Evolutionary conservation across 2,329 filamentous ascomycete genomes (phyloP).

Genomic region (Lasiodiplodia sp.): DNA sequence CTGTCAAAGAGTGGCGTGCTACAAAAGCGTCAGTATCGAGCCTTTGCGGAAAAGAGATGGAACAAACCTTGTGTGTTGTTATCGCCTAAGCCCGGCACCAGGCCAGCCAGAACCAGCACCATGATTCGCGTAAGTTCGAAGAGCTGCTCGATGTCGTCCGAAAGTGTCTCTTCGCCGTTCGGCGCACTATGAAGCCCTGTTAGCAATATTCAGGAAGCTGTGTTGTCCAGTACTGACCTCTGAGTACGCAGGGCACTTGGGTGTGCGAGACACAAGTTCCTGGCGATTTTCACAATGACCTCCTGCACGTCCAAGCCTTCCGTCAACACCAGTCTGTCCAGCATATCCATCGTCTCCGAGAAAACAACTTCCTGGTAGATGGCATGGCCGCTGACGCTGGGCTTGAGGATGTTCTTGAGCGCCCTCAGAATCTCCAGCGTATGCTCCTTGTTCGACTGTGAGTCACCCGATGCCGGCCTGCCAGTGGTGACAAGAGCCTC

Average conservation of each 20-base stretch:
- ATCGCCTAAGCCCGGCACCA: conserved; percentile 82
- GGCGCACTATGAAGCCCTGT: conserved; percentile 35
- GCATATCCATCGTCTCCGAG: conserved; percentile 93
- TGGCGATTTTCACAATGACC: conserved; percentile 92
- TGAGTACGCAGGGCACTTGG: conserved; percentile 75
- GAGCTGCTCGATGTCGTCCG: conserved; percentile 96
- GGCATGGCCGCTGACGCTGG: conserved; percentile 92
- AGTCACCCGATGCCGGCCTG: conserved; percentile 53
- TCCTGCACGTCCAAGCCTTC: conserved; percentile 88
- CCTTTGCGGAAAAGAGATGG: no score
- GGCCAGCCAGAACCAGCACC: conserved; percentile 85
- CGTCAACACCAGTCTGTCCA: conserved; percentile 90
- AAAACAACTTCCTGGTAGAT: conserved; percentile 97
- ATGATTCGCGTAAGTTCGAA: conserved; percentile 98
- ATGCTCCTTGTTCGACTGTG: conserved; percentile 68
- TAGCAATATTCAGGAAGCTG: conserved; percentile 29
- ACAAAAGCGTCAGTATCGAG: conserved; percentile 55
- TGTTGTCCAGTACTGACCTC: conserved; percentile 60
- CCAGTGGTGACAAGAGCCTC: conserved; percentile 89
- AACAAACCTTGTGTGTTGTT: conserved; percentile 45
- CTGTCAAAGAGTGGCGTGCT: conserved; percentile 79
- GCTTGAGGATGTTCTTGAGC: conserved; percentile 92
- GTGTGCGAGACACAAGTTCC: conserved; percentile 88
- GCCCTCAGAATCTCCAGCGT: conserved; percentile 88
- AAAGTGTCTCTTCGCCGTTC: conserved; percentile 74